phyloP scores from a whole-genome alignment of 202 grass and related monocot genomes.

The Brachypodium distachyon region DNA sequence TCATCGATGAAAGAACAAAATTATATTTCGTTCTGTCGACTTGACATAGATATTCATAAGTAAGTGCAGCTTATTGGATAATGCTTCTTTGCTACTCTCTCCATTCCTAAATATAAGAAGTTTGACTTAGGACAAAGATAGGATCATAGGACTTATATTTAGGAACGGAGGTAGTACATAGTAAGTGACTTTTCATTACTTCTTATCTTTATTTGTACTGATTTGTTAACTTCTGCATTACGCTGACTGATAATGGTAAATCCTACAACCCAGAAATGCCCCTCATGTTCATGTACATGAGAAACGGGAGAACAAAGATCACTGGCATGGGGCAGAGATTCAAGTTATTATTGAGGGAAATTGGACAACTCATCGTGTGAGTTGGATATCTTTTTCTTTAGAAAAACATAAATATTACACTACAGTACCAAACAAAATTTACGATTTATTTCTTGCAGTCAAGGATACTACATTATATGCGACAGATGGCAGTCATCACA shows the following conservation, averaged over 20 bases:
- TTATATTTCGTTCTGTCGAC: slow-evolving; percentile 71
- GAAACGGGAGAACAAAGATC: slow-evolving; percentile 72
- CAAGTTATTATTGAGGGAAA: slow-evolving; percentile 98
- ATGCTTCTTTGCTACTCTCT: background rate
- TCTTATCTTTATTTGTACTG: slow-evolving; percentile 3
- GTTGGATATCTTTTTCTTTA: slow-evolving; percentile 12
- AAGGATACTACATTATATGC: slow-evolving; percentile 96
- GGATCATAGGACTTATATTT: too few species aligned
- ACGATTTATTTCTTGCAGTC: slow-evolving; percentile 43
- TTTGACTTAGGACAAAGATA: too few species aligned
- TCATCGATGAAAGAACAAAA: slow-evolving; percentile 84
- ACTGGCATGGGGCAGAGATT: slow-evolving; percentile 92
- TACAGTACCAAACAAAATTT: background rate
- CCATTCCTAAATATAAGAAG: too few species aligned
- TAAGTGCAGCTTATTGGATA: slow-evolving; percentile 26
- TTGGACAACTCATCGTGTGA: slow-evolving; percentile 90
- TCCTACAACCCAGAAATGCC: slow-evolving; percentile 65
- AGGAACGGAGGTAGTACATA: too few species aligned
- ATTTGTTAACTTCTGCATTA: background rate
- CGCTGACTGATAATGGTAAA: slow-evolving; percentile 24
- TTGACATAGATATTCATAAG: slow-evolving; percentile 97
- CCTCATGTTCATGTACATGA: slow-evolving; percentile 97
- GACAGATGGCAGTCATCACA: slow-evolving; percentile 96
- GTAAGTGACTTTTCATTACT: background rate
- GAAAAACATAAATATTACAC: background rate